Base-by-base conservation (phyloP, 225 moss, liverwort and hornwort genomes). In the Asterella californica region DNA sequence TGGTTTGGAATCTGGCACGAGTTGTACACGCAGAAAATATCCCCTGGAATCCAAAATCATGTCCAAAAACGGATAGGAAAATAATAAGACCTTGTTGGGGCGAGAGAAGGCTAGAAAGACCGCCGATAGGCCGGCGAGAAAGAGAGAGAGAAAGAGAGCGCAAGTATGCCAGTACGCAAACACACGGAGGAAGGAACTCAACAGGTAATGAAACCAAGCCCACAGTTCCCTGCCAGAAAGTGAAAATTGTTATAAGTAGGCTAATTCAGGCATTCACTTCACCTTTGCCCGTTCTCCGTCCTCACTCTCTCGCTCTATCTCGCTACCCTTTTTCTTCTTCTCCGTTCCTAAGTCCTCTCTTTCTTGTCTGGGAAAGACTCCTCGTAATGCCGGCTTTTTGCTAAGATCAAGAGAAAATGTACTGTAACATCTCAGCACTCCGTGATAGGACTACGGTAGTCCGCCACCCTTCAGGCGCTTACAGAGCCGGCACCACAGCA, bases 91-190 rank as follows among this genome's bases (percentile, higher is more conserved):
- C 75, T 53, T 74, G 74, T 24, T 24, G 21, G 19, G 36, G 32
- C 30, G 30, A 54, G 32, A 30, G 54, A 54, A 21, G 54, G 53
- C 57, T 24, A 59, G 0, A 59, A 18, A 57, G 70, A 29, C 2
- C 19, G 59, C 57, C 52, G 53, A 76, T 38, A 76, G 75, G 75
- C 75, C 75, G 74, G 74, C 74, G 74, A 76, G 57, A 76, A n/a
- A n/a, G 75, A 38, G 38, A 29, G 54, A 75, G 46, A 30, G 34
- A 75, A 32, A 75, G 25, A 36, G 70, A 70, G 19, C 59, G 53
- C 8, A 76, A 59, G 55, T 60, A 17, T 76, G 21, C 34, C 74
- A 57, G 59, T 42, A 59, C 37, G 59, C 75, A 55, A 59, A 76
- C 57, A 12, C 38, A 60, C 27, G 36, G 59, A 37, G 32, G 75